These are phyloP conservation scores for Irpex sp. DNA, from an alignment of 1,284 basidiomycete species.

Conservation along the genomic window DNA sequence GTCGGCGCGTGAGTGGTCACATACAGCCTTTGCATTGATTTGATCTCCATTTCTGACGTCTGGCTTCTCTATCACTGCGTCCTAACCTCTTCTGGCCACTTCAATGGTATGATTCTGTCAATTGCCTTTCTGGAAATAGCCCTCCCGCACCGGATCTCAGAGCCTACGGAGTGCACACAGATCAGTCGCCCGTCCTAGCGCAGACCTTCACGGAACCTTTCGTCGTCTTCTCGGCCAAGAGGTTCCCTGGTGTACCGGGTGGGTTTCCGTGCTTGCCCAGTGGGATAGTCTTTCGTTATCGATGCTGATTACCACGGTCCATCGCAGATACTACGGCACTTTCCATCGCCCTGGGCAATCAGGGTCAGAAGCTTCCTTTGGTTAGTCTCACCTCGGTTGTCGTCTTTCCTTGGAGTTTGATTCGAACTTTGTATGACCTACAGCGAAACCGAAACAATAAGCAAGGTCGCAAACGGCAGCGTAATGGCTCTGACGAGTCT, in stretches of 20 bases:
- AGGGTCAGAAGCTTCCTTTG: conserved; percentile 87
- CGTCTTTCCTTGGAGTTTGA: neutral
- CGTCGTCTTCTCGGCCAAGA: conserved; percentile 88
- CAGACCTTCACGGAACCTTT: conserved; percentile 86
- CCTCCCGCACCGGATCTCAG: conserved; percentile 70
- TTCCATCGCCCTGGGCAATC: conserved; percentile 87
- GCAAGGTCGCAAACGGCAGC: conserved; percentile 41
- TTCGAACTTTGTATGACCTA: conserved; percentile 13
- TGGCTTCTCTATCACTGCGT: conserved; percentile 13
- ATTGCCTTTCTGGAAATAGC: conserved; percentile 32
- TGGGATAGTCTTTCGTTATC: neutral
- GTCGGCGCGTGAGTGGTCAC: conserved; percentile 69
- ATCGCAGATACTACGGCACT: conserved; percentile 77
- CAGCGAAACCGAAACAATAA: conserved; percentile 69
- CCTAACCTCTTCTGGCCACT: conserved; percentile 11
- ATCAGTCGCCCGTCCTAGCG: conserved; percentile 71
- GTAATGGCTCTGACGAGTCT: conserved; percentile 44
- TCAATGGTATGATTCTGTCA: conserved; percentile 13
- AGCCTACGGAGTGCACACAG: conserved; percentile 58
- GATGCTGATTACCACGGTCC: neutral
- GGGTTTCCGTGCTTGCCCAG: conserved; percentile 23
- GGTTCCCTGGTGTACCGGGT: conserved; percentile 91
- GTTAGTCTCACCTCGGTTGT: conserved; percentile 38
- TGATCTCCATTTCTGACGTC: conserved; percentile 16
- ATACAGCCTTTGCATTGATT: neutral